Conservation (phyloP, 768 basidiomycete species). For the Phlegmacium glaucopus region DNA sequence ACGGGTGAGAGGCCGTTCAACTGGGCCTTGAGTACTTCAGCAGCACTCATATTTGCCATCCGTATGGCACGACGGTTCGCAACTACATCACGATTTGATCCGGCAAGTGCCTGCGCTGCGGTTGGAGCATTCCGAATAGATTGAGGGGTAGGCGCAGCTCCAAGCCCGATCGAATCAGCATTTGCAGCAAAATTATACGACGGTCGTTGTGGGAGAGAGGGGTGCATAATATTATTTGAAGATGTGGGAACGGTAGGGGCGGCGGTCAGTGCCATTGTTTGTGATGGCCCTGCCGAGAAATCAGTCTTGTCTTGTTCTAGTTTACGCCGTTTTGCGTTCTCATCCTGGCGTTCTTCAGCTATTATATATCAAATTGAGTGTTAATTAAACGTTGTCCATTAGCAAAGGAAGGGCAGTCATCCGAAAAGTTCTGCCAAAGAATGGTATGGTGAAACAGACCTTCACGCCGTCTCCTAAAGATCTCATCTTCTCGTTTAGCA, state of each 20-base stretch:
- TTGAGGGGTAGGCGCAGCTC: constrained; percentile 56
- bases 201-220: constrained; percentile 64
- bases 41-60: constrained; percentile 96
- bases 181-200: constrained; percentile 67
- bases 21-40: constrained; percentile 91
- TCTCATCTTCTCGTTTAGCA: constrained; percentile 92
- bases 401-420: constrained; percentile 11
- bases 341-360: constrained; percentile 95
- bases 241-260: constrained; percentile 39
- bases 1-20: constrained; percentile 57
- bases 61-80: constrained; percentile 87
- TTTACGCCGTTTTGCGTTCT: constrained; percentile 85
- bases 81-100: constrained; percentile 88
- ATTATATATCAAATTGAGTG: constrained; percentile 27
- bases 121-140: constrained; percentile 54
- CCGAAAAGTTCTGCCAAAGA: constrained; percentile 11
- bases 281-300: constrained; percentile 43
- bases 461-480: constrained; percentile 90
- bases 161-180: constrained; percentile 76
- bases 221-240: constrained; percentile 38
- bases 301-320: constrained; percentile 47
- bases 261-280: constrained; percentile 45
- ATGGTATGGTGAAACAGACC: constrained; percentile 48
- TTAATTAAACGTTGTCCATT: constrained; percentile 23
- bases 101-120: constrained; percentile 72